Evolutionary conservation across 495 filamentous ascomycete species (phyloP).

Genomic region (Wilcoxina mikolae): DNA sequence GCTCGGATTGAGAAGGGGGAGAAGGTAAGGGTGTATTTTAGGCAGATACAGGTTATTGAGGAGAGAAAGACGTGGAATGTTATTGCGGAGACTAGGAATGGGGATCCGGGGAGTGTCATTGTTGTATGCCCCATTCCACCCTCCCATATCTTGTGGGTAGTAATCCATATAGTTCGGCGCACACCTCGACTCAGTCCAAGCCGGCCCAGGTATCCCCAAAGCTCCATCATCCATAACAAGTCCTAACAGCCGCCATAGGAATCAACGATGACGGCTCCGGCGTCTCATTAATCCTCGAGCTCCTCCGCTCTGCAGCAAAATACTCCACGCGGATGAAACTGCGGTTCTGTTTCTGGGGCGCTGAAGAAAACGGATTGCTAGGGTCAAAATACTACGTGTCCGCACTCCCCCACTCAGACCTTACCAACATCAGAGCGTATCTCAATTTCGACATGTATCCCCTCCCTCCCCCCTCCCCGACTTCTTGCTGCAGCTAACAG

Average conservation of each 20-base stretch:
- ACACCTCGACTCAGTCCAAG: conserved; percentile 35
- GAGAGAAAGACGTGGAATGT: conserved; percentile 31
- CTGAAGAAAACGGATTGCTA: conserved; percentile 33
- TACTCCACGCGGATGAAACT: conserved; percentile 33
- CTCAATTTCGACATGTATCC: conserved; percentile 38
- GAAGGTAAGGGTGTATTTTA: conserved; percentile 28
- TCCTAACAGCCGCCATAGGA: no score
- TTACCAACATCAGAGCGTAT: conserved; percentile 32
- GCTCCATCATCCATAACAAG: no score
- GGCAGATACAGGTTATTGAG: conserved; percentile 32
- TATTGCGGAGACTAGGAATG: conserved; percentile 32
- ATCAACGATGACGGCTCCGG: conserved; percentile 34
- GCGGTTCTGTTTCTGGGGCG: conserved; percentile 37
- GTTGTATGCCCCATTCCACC: conserved; percentile 13
- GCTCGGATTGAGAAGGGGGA: conserved; percentile 26
- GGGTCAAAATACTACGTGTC: conserved; percentile 32
- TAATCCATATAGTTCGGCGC: conserved; percentile 28
- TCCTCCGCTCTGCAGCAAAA: conserved; percentile 26
- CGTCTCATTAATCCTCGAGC: conserved; percentile 32
- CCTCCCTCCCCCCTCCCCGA: not conserved
- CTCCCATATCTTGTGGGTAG: not conserved
- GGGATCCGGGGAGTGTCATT: conserved; percentile 32
- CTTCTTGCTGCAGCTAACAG: not conserved
- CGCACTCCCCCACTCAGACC: conserved; percentile 28
- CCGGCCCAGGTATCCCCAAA: conserved; percentile 33